Conservation (phyloP, 768 basidiomycete species). For the Nevesoporus exiguus region DNA sequence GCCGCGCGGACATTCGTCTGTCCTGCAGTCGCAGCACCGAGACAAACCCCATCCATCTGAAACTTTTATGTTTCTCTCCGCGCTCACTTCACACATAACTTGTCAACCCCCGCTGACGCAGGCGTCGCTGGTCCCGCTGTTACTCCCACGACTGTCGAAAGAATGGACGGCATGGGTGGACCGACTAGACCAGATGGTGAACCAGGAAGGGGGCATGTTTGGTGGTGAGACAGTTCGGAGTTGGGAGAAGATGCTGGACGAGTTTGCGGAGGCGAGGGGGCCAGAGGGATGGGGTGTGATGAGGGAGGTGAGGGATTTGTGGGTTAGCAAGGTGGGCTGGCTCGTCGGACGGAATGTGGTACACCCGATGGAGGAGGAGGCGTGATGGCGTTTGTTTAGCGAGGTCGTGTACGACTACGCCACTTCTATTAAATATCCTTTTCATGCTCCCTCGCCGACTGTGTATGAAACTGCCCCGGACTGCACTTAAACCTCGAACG, state of each 20-base stretch:
- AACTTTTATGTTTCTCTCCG: constrained; percentile 66
- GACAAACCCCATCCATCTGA: constrained; percentile 71
- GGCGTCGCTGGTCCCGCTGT: constrained; percentile 49
- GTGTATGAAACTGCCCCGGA: neutral
- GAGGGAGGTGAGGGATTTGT: constrained; percentile 53
- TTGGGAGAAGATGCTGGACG: constrained; percentile 71
- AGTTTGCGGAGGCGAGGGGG: constrained; percentile 54
- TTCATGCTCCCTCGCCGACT: neutral
- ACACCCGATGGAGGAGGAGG: constrained; percentile 33
- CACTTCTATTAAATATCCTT: neutral
- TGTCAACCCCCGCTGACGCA: constrained; percentile 67
- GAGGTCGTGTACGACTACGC: neutral
- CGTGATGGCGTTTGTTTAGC: constrained; percentile 10
- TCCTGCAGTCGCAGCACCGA: constrained; percentile 51
- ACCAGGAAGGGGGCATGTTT: constrained; percentile 76
- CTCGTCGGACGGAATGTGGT: constrained; percentile 48
- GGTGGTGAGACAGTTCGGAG: constrained; percentile 61
- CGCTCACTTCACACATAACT: constrained; percentile 64
- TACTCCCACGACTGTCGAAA: constrained; percentile 61
- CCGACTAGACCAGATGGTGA: constrained; percentile 65
- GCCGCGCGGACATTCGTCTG: constrained; percentile 40
- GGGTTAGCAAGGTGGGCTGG: constrained; percentile 79
- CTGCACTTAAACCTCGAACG: neutral
- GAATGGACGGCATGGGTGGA: constrained; percentile 82
- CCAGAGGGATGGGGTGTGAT: constrained; percentile 39